These are phyloP conservation scores for Talaromyces sp. DNA, from an alignment of 2,329 filamentous ascomycete species.

Conservation along the genomic window DNA sequence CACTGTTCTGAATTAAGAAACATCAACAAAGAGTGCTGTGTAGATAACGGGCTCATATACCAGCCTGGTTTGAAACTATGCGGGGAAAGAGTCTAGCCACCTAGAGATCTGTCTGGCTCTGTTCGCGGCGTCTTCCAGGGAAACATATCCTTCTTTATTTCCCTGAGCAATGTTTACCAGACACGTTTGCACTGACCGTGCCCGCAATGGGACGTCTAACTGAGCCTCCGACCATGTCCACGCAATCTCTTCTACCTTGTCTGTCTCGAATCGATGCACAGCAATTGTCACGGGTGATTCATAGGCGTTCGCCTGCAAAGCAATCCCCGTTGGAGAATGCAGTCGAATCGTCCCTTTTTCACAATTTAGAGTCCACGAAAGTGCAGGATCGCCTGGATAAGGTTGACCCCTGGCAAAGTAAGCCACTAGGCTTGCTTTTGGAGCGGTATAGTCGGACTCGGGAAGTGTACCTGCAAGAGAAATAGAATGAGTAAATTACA, in stretches of 20 bases:
- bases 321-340: constrained; percentile 3
- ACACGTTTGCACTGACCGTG: constrained; percentile 5
- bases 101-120: constrained; percentile 7
- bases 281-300: constrained; percentile 5
- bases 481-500: background rate
- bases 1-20: background rate
- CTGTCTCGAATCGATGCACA: constrained; percentile 8
- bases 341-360: constrained; percentile 6
- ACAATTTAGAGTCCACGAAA: constrained; percentile 7
- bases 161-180: constrained; percentile 5
- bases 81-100: constrained; percentile 9
- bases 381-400: constrained; percentile 2
- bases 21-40: background rate
- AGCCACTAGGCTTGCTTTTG: background rate
- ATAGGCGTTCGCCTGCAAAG: constrained; percentile 1
- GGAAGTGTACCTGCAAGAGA: background rate
- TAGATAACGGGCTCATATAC: too few relatives aligned
- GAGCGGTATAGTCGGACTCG: background rate
- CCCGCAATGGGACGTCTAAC: background rate
- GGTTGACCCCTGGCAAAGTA: constrained; percentile 8
- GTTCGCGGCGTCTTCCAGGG: constrained; percentile 3
- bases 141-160: constrained; percentile 6
- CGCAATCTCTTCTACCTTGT: constrained; percentile 3
- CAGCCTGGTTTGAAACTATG: background rate
- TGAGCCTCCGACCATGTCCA: constrained; percentile 10